Evolutionary conservation across 1,139 yeast genomes (phyloP), one percentile per base, ranked within the genome.

Genomic region (Pichia sp.): DNA sequence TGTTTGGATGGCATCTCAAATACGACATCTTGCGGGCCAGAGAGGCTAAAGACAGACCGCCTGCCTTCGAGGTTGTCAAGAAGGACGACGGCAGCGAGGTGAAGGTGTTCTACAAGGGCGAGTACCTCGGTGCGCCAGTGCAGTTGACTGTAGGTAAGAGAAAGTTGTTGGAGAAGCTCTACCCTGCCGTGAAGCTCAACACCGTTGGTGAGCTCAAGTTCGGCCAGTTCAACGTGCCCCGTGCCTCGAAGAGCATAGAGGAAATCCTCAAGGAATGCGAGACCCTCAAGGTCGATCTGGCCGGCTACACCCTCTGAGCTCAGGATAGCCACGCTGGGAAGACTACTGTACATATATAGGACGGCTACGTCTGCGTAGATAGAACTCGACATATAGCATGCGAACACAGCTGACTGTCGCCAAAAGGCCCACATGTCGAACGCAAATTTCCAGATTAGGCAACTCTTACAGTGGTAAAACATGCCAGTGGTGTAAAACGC

Each of bases 1-100:
- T 91, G 53, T 76, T 79, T 54, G 99, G 97, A 30, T 93, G 98
- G 98, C 80, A 78, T 63, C 75, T 93, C 62, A 84, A 93, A 65
- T 90, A 85, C 69, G 79, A 82, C 53, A 82, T 93, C 25, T 69
- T 91, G 55, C 68, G 63, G 55, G 69, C 66, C 30, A 62, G 64
- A 55, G 68, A 71, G 46, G 47, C 44, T 8, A 51, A 56, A 3
- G 49, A 46, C 13, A 63, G 62, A 50, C 52, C 50, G 18, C 48
- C 53, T 16, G 66, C 69, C 52, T 66, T 64, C 16, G 63, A 65
- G 48, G 34, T 61, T 23, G 68, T 70, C 12, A 65, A 65, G 12
- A 22, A 41, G 10, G 56, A 59, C 3, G 69, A 68, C 54, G 80
- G 80, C 25, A 57, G 60, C 2, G 51, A 51, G 13, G 65, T 65